These are phyloP conservation scores for Azolla pinnata DNA, from an alignment of 75 land plant species.

Conservation along the genomic window DNA sequence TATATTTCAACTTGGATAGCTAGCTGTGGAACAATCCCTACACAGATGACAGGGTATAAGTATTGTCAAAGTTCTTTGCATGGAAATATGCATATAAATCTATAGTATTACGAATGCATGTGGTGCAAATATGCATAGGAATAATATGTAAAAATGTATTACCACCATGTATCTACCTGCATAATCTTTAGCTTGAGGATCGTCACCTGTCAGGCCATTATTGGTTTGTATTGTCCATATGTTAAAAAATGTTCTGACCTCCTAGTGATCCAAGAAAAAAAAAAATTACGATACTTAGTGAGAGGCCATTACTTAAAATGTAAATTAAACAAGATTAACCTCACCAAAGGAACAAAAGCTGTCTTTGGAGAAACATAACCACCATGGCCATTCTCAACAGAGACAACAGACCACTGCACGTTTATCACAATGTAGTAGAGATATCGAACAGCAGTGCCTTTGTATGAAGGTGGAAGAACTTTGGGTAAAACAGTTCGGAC, in stretches of 20 bases:
- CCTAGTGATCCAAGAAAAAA: background rate
- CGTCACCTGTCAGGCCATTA: constrained; percentile 53
- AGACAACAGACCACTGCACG: constrained; percentile 40
- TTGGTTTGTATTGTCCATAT: constrained; percentile 68
- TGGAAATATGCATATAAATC: no score
- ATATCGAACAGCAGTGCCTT: constrained; percentile 77
- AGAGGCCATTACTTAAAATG: background rate
- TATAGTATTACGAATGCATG: no score
- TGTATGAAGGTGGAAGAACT: constrained; percentile 77
- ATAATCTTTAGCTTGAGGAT: constrained; percentile 25
- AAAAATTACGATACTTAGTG: background rate
- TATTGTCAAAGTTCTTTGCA: no score
- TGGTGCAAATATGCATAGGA: no score
- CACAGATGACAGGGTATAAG: background rate
- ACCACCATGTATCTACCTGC: constrained; percentile 10
- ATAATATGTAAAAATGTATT: no score
- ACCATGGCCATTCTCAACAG: constrained; percentile 47
- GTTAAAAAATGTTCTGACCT: constrained; percentile 45
- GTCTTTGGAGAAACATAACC: background rate
- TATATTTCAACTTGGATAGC: constrained; percentile 48
- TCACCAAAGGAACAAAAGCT: constrained; percentile 41
- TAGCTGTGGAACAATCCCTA: constrained; percentile 30
- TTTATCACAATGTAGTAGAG: constrained; percentile 58
- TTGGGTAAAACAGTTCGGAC: constrained; percentile 59
- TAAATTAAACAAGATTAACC: background rate